Evolutionary conservation across 2,329 filamentous ascomycete species (phyloP), one percentile per base, ranked within the genome.

Genomic region (Chaetomium globosum): DNA sequence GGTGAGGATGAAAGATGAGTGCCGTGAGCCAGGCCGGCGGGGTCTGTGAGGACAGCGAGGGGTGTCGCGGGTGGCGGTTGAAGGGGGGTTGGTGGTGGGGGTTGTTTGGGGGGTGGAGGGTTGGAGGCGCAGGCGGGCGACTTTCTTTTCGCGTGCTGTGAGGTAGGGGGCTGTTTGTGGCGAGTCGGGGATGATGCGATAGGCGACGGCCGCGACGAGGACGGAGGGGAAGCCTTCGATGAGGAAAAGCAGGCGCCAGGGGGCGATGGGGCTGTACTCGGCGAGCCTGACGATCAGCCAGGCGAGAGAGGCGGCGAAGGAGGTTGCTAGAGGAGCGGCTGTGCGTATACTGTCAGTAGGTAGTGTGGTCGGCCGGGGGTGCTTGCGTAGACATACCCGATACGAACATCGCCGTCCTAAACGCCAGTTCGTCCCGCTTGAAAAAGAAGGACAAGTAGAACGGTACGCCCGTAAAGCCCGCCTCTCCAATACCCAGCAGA

Each of bases 191-290:
- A 96, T 87, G 73, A 89, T 80, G 61, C 82, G 80, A 88, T 88
- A 96, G 13, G 91, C 90, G 68, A 89, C 82, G 0, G 90, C 86
- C 6, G 91, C 88, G 13, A 91, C 85, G 9, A 96, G 67, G 52
- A 96, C 84, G 30, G 90, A 92, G 1, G 93, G 93, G 66, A 96
- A 94, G 1, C 92, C 93, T 76, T 96, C 93, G 13, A 94, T 71
- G 8, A 96, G 82, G 73, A 96, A 96, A 31, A 96, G 81, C 1
- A 93, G 82, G n/a, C 93, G 85, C 93, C 93, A 96, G 4, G 90
- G 87, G 0, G 91, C 90, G 58, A 96, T 88, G 19, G 89, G 89
- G 1, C 85, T 81, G 66, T 82, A 73, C 56, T 85, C 79, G 59
- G 87, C 91, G 16, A 92, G 72, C 71, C 86, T 87, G 59, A 93